phyloP scores from a whole-genome alignment of 2,329 filamentous ascomycete genomes.

The Xylariaceae sp. region DNA sequence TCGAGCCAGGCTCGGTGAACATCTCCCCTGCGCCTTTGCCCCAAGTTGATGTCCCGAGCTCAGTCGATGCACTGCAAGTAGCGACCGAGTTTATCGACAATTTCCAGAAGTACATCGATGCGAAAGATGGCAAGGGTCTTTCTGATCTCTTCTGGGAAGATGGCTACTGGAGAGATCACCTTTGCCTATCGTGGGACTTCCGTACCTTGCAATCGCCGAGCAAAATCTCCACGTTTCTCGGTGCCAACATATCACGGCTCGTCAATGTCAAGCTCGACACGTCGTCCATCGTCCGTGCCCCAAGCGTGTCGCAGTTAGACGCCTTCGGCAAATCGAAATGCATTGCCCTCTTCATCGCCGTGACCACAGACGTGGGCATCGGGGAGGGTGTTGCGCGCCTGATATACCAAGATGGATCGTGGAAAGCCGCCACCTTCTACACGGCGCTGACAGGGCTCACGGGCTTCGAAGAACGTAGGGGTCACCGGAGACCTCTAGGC shows the following conservation, averaged over 20 bases:
- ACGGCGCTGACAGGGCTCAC: conserved; percentile 45
- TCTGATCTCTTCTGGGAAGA: conserved; percentile 4
- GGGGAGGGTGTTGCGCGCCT: conserved; percentile 49
- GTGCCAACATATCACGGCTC: background rate
- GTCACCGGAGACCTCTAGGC: conserved; percentile 40
- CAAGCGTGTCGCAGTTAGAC: background rate
- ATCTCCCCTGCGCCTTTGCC: too few relatives aligned
- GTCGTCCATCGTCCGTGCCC: background rate
- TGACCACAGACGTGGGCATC: conserved; percentile 40
- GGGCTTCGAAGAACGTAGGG: conserved; percentile 39
- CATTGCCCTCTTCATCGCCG: conserved; percentile 46
- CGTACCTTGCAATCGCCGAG: conserved; percentile 3
- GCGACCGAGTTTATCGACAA: too few relatives aligned
- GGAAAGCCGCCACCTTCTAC: conserved; percentile 55
- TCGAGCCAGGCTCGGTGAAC: too few relatives aligned
- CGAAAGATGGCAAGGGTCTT: background rate
- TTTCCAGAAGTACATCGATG: too few relatives aligned
- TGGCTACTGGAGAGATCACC: conserved; percentile 8
- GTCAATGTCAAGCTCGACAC: conserved; percentile 1
- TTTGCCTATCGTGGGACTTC: conserved; percentile 6
- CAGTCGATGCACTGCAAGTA: too few relatives aligned
- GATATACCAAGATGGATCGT: conserved; percentile 35
- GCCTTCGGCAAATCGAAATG: conserved; percentile 37
- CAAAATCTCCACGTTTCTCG: conserved; percentile 2
- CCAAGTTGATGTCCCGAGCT: too few relatives aligned